A percentile compares a stretch with the other conserved stretches of the same genome.
Conservation (phyloP, 202 grass and related monocot species). For the Sporobolus alterniflorus region DNA sequence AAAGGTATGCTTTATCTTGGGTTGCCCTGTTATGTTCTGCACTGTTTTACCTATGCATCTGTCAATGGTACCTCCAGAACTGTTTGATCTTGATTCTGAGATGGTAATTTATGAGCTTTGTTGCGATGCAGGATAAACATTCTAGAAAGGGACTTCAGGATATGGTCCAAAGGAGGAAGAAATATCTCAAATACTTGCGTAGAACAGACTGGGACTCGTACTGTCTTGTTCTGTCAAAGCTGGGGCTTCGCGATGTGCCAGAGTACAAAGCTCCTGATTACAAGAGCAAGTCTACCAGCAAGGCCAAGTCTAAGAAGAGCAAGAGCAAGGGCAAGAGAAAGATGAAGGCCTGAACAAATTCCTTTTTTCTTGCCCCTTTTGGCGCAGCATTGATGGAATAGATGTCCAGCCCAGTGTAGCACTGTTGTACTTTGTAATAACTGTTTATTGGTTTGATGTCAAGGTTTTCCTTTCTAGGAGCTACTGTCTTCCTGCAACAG, state of each 20-base stretch:
- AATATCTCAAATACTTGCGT: constrained; percentile 89
- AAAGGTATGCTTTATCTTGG: constrained; percentile 59
- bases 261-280: constrained; percentile 89
- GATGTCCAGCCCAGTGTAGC: background rate
- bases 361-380: background rate
- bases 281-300: constrained; percentile 54
- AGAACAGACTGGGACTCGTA: constrained; percentile 98
- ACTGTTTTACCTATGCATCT: background rate
- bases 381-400: background rate
- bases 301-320: constrained; percentile 62
- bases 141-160: constrained; percentile 89
- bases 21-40: background rate
- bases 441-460: background rate
- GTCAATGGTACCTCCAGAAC: background rate
- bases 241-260: constrained; percentile 73
- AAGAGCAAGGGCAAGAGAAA: constrained; percentile 42
- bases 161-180: constrained; percentile 98
- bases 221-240: constrained; percentile 79
- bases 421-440: constrained; percentile 59
- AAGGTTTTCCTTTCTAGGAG: background rate
- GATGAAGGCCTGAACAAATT: constrained; percentile 55
- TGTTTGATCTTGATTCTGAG: background rate
- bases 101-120: background rate
- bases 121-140: constrained; percentile 78
- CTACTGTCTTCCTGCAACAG: constrained; percentile 17